phyloP scores from a whole-genome alignment of 768 basidiomycete species.

The Leccinum uliginosum region DNA sequence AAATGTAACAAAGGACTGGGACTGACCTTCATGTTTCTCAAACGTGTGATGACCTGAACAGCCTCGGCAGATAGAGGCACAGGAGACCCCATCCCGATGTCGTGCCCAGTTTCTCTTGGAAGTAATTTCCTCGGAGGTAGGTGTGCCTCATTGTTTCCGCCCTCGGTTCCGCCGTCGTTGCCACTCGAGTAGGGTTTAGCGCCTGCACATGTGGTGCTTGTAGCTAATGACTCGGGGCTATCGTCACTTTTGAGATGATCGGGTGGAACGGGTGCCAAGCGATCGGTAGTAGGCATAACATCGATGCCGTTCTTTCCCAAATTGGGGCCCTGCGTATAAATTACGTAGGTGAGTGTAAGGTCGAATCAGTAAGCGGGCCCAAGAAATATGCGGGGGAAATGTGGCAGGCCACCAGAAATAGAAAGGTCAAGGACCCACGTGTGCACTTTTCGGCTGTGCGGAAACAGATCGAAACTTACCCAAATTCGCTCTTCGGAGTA shows the following conservation, averaged over 20 bases:
- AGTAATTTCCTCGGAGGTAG: conserved; percentile 45
- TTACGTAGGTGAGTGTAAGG: conserved; percentile 1
- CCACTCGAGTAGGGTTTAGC: not conserved
- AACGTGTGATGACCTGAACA: conserved; percentile 67
- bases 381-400: not conserved
- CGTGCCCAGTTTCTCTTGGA: conserved; percentile 81
- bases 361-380: not conserved
- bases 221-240: conserved; percentile 44
- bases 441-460: not conserved
- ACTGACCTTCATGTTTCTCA: conserved; percentile 79
- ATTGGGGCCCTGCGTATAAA: conserved; percentile 50
- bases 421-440: not conserved
- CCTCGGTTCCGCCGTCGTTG: not conserved
- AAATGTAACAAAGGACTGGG: conserved; percentile 5
- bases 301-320: conserved; percentile 82
- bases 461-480: conserved; percentile 38
- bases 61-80: conserved; percentile 75
- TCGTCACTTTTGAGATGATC: conserved; percentile 32
- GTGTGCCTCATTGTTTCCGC: not conserved
- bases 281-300: conserved; percentile 60
- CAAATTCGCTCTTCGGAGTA: conserved; percentile 80
- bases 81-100: conserved; percentile 85
- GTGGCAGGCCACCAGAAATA: not conserved
- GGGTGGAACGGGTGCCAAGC: conserved; percentile 56
- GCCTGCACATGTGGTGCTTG: not conserved